Conservation (phyloP, 768 basidiomycete genomes). For the Lactarius indigo region DNA sequence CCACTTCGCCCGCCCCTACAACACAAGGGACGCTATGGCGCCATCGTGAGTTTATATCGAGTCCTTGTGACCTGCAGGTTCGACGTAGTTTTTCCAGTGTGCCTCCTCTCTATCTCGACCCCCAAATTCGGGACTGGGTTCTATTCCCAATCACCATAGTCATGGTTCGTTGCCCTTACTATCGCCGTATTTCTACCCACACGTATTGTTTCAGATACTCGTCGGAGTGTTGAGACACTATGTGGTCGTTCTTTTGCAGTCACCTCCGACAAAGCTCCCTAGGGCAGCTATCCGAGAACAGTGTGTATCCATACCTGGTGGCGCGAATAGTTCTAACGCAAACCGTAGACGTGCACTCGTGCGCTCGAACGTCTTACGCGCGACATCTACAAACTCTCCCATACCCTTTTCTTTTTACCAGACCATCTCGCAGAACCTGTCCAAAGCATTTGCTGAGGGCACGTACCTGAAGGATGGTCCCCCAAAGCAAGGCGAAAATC, state of each 20-base stretch:
- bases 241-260: conserved; percentile 81
- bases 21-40: conserved; percentile 10
- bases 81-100: conserved; percentile 28
- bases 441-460: conserved; percentile 67
- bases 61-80: conserved; percentile 26
- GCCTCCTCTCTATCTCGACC: conserved; percentile 75
- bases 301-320: conserved; percentile 47
- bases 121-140: conserved; percentile 93
- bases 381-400: conserved; percentile 77
- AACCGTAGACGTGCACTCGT: conserved; percentile 62
- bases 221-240: conserved; percentile 93
- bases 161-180: conserved; percentile 58
- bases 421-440: conserved; percentile 71
- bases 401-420: conserved; percentile 70
- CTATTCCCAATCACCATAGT: conserved; percentile 95
- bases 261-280: conserved; percentile 75
- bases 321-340: conserved; percentile 8
- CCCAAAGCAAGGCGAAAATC: conserved; percentile 55
- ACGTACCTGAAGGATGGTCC: conserved; percentile 85
- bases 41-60: conserved; percentile 12
- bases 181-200: conserved; percentile 4
- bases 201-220: conserved; percentile 56
- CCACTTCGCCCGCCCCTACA: neutral
- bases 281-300: conserved; percentile 86
- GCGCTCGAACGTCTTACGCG: conserved; percentile 80